A percentile compares a stretch with the other conserved stretches of the same genome.
phyloP scores from a whole-genome alignment of 1,284 basidiomycete species.

The Golubevia pallescens region DNA sequence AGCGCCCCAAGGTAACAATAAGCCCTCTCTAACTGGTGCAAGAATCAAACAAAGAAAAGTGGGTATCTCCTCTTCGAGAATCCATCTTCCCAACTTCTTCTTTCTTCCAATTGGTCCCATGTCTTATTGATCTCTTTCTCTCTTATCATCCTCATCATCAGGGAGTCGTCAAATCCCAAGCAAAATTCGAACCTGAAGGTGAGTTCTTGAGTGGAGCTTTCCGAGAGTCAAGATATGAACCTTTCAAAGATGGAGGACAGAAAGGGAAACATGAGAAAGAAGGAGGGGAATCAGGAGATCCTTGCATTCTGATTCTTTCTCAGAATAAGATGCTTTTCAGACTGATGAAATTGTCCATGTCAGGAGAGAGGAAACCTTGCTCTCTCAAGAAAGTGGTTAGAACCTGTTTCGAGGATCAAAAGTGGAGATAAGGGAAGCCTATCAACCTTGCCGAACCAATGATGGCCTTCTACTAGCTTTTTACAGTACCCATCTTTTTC shows the following conservation, averaged over 20 bases:
- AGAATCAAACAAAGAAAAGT: conserved; percentile 66
- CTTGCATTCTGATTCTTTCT: no score
- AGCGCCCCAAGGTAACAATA: conserved; percentile 34
- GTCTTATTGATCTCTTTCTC: background rate
- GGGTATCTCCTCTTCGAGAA: background rate
- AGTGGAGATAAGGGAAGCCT: no score
- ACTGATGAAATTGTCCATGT: no score
- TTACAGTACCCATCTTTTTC: no score
- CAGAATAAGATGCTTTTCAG: no score
- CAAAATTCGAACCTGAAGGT: conserved; percentile 70
- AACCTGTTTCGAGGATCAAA: no score
- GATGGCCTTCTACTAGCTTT: no score
- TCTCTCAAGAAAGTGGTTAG: no score
- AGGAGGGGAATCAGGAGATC: no score
- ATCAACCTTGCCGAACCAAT: no score
- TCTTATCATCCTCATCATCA: conserved; percentile 6
- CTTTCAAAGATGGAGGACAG: background rate
- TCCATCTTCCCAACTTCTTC: background rate
- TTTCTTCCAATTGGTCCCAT: background rate
- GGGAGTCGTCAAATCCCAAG: conserved; percentile 67
- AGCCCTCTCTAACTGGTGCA: conserved; percentile 67
- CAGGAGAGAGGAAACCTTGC: no score
- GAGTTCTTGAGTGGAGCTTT: no score
- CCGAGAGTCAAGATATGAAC: background rate
- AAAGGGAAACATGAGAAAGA: background rate